Percentiles rank a stretch among this genome's conserved stretches.
These are phyloP conservation scores for Solanum lycopersicoides DNA, from an alignment of 257 asterid genomes.

Conservation along the genomic window DNA sequence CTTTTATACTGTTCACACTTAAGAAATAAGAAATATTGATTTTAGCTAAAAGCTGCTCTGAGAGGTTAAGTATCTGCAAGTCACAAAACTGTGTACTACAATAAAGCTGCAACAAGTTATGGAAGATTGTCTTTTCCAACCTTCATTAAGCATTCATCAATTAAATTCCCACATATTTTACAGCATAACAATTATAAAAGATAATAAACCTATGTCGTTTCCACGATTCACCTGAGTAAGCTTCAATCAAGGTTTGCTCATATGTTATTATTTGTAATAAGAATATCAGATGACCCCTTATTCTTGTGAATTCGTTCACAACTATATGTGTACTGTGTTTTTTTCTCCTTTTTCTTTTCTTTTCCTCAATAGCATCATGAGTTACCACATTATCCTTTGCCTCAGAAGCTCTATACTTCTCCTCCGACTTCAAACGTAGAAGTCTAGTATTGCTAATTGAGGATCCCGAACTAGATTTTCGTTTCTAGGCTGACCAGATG, in stretches of 20 bases:
- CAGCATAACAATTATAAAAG: neutral
- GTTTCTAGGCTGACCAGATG: conserved; percentile 23
- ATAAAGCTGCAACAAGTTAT: neutral
- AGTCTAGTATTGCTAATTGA: conserved; percentile 34
- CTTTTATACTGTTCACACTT: too few relatives aligned
- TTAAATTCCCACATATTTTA: neutral
- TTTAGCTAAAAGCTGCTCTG: neutral
- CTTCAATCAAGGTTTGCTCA: conserved; percentile 83
- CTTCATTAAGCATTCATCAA: neutral
- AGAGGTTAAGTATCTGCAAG: neutral
- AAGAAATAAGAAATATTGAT: neutral
- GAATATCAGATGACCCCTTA: conserved; percentile 30
- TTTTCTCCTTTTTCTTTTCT: conserved; percentile 36
- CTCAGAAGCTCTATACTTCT: conserved; percentile 42
- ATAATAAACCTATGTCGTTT: conserved; percentile 66
- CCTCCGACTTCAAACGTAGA: conserved; percentile 53
- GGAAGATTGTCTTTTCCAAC: neutral
- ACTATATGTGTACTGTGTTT: conserved; percentile 25
- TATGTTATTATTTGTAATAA: conserved; percentile 32
- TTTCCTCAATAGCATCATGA: conserved; percentile 27
- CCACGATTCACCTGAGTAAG: conserved; percentile 96
- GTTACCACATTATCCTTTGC: conserved; percentile 25
- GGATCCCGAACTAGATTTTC: conserved; percentile 19
- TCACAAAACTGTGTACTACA: neutral
- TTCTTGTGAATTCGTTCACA: conserved; percentile 61